Percentiles rank a stretch among this genome's conserved stretches.
Conservation (phyloP, 208 protist genomes). For the Trypanosoma melophagium region DNA sequence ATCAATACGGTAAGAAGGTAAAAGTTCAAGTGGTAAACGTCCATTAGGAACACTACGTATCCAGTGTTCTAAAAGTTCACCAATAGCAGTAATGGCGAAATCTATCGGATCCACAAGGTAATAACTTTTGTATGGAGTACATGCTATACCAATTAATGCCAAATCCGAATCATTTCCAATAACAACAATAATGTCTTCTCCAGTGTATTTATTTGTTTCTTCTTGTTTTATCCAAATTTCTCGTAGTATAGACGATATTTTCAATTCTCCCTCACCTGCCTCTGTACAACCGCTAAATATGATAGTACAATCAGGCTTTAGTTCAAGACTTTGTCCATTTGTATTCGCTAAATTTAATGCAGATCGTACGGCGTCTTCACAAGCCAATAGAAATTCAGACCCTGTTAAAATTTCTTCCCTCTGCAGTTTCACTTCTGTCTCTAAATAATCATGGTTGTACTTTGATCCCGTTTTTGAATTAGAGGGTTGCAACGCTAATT, state of each 20-base stretch:
- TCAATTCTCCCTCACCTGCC: conserved; percentile 82
- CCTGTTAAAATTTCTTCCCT: conserved; percentile 70
- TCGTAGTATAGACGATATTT: conserved; percentile 63
- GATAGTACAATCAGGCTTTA: conserved; percentile 1
- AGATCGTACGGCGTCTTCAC: conserved; percentile 43
- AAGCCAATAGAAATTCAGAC: conserved; percentile 73
- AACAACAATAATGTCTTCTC: conserved; percentile 63
- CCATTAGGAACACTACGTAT: conserved; percentile 41
- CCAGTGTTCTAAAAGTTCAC: conserved; percentile 76
- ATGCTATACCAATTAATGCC: conserved; percentile 62
- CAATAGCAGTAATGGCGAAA: conserved; percentile 46
- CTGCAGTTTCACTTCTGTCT: conserved; percentile 37
- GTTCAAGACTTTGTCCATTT: neutral
- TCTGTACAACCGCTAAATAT: conserved; percentile 48
- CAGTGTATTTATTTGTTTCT: conserved; percentile 34
- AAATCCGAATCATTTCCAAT: conserved; percentile 86
- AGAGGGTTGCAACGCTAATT: neutral
- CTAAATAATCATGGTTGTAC: conserved; percentile 57
- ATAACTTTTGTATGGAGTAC: conserved; percentile 57
- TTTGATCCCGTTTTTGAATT: neutral
- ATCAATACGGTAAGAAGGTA: conserved; percentile 79
- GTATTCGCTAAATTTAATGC: conserved; percentile 20
- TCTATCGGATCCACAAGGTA: conserved; percentile 58
- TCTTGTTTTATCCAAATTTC: conserved; percentile 34
- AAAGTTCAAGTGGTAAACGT: conserved; percentile 38